Evolutionary conservation across 768 basidiomycete genomes (phyloP), one percentile per base, ranked within the genome.

Genomic region (Panellus pusillus): DNA sequence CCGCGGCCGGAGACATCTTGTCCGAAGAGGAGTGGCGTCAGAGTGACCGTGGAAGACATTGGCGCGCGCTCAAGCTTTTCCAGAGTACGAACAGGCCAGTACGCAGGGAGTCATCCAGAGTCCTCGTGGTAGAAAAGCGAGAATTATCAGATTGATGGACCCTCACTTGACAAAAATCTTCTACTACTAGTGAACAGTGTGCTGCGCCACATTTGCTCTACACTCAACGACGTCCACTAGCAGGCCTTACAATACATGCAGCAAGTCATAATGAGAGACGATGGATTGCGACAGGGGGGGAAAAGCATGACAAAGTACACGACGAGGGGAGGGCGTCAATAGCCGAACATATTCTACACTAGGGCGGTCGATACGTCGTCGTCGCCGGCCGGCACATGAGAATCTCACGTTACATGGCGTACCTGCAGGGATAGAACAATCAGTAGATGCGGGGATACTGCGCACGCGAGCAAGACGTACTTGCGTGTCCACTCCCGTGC

Each of bases 401-500:
- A 47, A 47, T 20, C 14, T 39, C 18, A 48, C 28, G 52, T 51
- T 68, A 71, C 70, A 70, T 71, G 47, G 70, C 76, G 69, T 77
- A 75, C 65, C 75, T 76, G 46, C 31, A 42, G 44, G 47, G 28
- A 61, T 17, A 32, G 32, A 40, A n/a, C 2, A 9, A 50, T 17
- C 15, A 36, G 29, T 4, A 44, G 7, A 36, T 51, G 38, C 46
- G 55, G 55, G 14, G 42, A 52, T 52, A 57, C 11, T 17, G 46
- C 47, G 50, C 55, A 50, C 62, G 59, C 42, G 41, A 54, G 17
- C 13, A 19, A 41, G 17, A 76, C 91, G 63, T 68, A 98, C 95
- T 98, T 98, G 84, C 96, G 88, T 72, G 96, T 96, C 96, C 96
- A 99, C 80, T 99, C 97, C 76, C 94, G 81, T 24, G 97, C 97